These are phyloP conservation scores for Raphanus raphanistrum DNA, from an alignment of 345 rosid species.

Conservation along the genomic window DNA sequence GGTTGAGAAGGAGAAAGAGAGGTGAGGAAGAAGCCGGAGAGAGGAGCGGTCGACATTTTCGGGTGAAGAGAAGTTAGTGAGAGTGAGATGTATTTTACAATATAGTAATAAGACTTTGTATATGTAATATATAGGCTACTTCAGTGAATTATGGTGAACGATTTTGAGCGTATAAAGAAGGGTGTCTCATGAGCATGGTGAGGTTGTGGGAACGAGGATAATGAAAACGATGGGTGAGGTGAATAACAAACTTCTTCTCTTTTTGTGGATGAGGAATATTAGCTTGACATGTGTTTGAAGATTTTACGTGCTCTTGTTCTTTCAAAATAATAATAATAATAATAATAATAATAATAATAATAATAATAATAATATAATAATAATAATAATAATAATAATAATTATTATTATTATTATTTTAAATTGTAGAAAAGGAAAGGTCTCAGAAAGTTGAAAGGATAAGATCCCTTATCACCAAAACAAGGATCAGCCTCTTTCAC, in stretches of 20 bases:
- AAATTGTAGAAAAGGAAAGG: slow-evolving; percentile 13
- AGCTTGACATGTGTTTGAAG: not conserved
- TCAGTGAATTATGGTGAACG: slow-evolving; percentile 21
- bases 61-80: slow-evolving; percentile 3
- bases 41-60: slow-evolving; percentile 73
- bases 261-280: slow-evolving; percentile 56
- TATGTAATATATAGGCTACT: slow-evolving; percentile 17
- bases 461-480: not conserved
- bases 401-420: not conserved
- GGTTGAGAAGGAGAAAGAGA: slow-evolving; percentile 51
- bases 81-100: slow-evolving; percentile 13
- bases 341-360: too few relatives aligned
- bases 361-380: too few relatives aligned
- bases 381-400: too few relatives aligned
- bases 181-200: slow-evolving; percentile 14
- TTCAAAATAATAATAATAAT: not conserved
- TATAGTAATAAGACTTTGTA: not conserved
- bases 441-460: slow-evolving; percentile 28
- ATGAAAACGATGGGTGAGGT: slow-evolving; percentile 69
- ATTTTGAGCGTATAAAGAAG: slow-evolving; percentile 23
- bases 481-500: not conserved
- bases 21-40: slow-evolving; percentile 60
- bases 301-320: slow-evolving; percentile 28
- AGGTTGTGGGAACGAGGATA: slow-evolving; percentile 34
- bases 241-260: slow-evolving; percentile 43